phyloP scores from a whole-genome alignment of 148 eudicot genomes.

The Polygonum aviculare region DNA sequence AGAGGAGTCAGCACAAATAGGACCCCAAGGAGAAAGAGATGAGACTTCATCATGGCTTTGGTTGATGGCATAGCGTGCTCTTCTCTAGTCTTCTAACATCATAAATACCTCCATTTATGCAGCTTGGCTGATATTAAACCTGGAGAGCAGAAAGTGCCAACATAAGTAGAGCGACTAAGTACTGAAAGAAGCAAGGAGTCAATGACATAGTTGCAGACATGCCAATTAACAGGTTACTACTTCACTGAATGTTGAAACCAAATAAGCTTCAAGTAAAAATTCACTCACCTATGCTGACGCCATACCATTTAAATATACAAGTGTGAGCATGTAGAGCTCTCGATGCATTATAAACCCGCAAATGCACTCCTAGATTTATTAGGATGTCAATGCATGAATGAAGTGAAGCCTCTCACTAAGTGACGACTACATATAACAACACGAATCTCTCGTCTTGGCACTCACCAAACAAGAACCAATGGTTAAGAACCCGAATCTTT shows the following conservation, averaged over 20 bases:
- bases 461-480: not conserved
- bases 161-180: not conserved
- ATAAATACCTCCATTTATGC: not conserved
- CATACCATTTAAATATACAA: not conserved
- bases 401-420: not conserved
- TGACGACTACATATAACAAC: not conserved
- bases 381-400: not conserved
- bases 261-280: too few species aligned
- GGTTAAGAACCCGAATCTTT: not conserved
- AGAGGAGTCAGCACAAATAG: slow-evolving; percentile 18
- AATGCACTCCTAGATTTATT: not conserved
- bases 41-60: slow-evolving; percentile 2
- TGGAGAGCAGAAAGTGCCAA: not conserved
- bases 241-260: too few species aligned
- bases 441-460: not conserved
- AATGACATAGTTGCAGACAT: too few species aligned
- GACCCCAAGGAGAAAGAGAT: slow-evolving; percentile 9
- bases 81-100: not conserved
- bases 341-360: not conserved
- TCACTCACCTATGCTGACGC: too few species aligned
- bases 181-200: not conserved
- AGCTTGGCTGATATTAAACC: not conserved
- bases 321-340: not conserved
- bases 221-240: too few species aligned
- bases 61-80: not conserved